These are phyloP conservation scores for Talaromyces verruculosus DNA, from an alignment of 2,329 filamentous ascomycete genomes.

Conservation along the genomic window DNA sequence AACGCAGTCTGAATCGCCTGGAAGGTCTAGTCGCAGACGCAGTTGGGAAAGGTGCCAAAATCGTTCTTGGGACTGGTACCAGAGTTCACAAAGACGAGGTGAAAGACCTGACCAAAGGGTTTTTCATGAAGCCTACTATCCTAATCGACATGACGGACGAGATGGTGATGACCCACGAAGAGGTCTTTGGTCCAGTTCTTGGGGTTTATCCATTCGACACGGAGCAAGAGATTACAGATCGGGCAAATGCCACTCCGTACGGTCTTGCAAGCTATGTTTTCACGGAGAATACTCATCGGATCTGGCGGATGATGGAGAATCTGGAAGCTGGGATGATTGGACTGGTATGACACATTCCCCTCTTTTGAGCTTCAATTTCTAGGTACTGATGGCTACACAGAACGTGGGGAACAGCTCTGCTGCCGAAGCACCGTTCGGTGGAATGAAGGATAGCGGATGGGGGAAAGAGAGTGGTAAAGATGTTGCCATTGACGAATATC, in stretches of 20 bases:
- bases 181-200: slow-evolving; percentile 61
- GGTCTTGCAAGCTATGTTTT: slow-evolving; percentile 49
- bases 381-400: neutral
- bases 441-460: slow-evolving; percentile 34
- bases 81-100: slow-evolving; percentile 47
- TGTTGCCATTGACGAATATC: slow-evolving; percentile 34
- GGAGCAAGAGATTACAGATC: slow-evolving; percentile 45
- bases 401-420: slow-evolving; percentile 33
- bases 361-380: accelerated
- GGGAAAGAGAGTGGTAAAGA: slow-evolving; percentile 31
- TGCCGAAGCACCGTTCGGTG: slow-evolving; percentile 27
- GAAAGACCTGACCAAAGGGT: slow-evolving; percentile 47
- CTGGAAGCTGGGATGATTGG: slow-evolving; percentile 49
- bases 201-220: slow-evolving; percentile 58
- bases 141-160: slow-evolving; percentile 56
- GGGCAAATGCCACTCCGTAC: slow-evolving; percentile 48
- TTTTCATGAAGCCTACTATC: slow-evolving; percentile 57
- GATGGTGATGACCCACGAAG: slow-evolving; percentile 54
- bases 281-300: slow-evolving; percentile 47
- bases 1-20: slow-evolving; percentile 60
- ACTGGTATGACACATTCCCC: slow-evolving; percentile 22
- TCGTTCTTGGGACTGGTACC: slow-evolving; percentile 49
- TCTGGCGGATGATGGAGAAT: slow-evolving; percentile 41
- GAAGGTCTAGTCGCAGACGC: slow-evolving; percentile 57
- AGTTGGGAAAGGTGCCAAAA: slow-evolving; percentile 52